Evolutionary conservation across 495 filamentous ascomycete species (phyloP).

Genomic region (Podospora tetraspora): DNA sequence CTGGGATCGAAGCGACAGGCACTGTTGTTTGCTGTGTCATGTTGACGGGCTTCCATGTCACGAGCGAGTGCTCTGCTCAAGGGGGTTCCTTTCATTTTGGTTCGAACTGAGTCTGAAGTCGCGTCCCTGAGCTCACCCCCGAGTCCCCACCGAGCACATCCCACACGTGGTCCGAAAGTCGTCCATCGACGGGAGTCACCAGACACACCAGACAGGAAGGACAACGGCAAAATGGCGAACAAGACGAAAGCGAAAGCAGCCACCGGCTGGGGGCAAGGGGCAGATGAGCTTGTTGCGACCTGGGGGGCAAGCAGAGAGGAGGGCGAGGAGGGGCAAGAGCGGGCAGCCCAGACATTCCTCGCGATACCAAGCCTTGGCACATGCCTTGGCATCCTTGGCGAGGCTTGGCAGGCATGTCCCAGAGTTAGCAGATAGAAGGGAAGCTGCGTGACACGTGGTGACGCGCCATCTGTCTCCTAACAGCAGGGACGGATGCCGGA

Average conservation of each 20-base stretch:
- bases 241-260: background rate
- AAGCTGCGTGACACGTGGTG: background rate
- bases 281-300: constrained; percentile 21
- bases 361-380: constrained; percentile 34
- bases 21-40: background rate
- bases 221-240: no score
- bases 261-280: background rate
- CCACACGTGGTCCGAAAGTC: background rate
- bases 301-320: constrained; percentile 17
- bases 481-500: constrained; percentile 23
- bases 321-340: constrained; percentile 19
- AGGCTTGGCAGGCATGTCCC: constrained; percentile 19
- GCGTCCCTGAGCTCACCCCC: background rate
- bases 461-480: no score
- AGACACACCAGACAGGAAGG: background rate
- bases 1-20: constrained; percentile 5
- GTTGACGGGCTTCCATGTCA: background rate
- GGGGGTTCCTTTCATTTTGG: background rate
- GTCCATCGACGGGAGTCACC: background rate
- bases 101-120: background rate
- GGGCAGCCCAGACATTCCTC: constrained; percentile 26
- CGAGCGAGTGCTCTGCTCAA: background rate
- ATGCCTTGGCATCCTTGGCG: constrained; percentile 22
- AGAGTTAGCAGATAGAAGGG: constrained; percentile 18
- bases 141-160: background rate